Percentiles rank a stretch among this genome's conserved stretches.
Evolutionary conservation across 257 asterid species (phyloP).

Genomic region (Nicotiana attenuata): DNA sequence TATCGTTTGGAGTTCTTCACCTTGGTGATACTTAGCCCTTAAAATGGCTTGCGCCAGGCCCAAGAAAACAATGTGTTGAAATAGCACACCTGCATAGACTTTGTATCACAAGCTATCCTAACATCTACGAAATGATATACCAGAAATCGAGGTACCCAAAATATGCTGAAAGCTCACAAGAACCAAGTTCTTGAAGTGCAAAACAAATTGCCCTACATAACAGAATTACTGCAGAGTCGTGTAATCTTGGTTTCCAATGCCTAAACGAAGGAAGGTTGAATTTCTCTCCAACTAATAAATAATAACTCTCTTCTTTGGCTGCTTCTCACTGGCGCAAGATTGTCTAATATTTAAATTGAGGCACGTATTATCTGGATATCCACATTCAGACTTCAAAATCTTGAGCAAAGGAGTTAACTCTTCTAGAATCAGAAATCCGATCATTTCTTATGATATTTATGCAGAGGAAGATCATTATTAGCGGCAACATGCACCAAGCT

Average conservation of each 20-base stretch:
- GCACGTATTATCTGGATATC: not conserved
- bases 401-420: constrained; percentile 3
- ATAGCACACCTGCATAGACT: not conserved
- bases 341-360: not conserved
- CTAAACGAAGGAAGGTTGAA: not conserved
- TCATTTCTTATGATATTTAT: constrained; percentile 1
- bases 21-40: not conserved
- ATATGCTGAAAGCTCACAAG: not conserved
- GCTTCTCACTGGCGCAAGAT: not conserved
- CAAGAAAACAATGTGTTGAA: not conserved
- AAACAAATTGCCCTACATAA: not conserved
- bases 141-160: not conserved
- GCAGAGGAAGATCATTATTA: not conserved
- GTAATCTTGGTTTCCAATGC: not conserved
- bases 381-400: not conserved
- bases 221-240: not conserved
- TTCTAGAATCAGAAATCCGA: not conserved
- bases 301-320: not conserved
- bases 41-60: not conserved
- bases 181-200: not conserved
- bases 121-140: not conserved
- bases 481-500: not conserved
- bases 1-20: not conserved
- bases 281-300: not conserved
- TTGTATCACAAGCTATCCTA: not conserved